Percentiles rank a stretch among this genome's conserved stretches.
Conservation (phyloP, 805 yeast species). For the Saturnispora zaruensis region DNA sequence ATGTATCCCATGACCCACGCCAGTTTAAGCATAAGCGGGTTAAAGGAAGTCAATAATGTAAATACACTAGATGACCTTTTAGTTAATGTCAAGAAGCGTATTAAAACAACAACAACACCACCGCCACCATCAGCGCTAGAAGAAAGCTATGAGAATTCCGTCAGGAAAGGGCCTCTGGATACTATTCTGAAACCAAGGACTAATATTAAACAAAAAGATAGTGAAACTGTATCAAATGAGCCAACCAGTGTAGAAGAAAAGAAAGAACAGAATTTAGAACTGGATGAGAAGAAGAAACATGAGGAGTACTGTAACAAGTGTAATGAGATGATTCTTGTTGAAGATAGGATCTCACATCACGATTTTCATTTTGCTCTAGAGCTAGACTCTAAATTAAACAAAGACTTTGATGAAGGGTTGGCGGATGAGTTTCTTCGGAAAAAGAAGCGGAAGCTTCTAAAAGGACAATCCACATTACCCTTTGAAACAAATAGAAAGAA, state of each 20-base stretch:
- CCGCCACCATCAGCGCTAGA: not conserved
- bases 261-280: not conserved
- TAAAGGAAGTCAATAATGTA: slow-evolving; percentile 26
- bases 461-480: slow-evolving; percentile 8
- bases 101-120: not conserved
- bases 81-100: not conserved
- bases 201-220: not conserved
- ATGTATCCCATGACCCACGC: slow-evolving; percentile 44
- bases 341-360: slow-evolving; percentile 17
- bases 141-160: not conserved
- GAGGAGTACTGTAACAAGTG: slow-evolving; percentile 15
- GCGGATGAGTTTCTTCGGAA: slow-evolving; percentile 2
- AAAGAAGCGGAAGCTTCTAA: not conserved
- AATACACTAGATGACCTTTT: slow-evolving; percentile 24
- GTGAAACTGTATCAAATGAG: not conserved
- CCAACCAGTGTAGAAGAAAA: not conserved
- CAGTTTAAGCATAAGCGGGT: slow-evolving; percentile 45
- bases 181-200: not conserved
- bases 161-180: not conserved
- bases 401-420: slow-evolving; percentile 4
- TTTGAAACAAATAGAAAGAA: not conserved
- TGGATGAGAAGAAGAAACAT: not conserved
- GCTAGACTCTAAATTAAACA: slow-evolving; percentile 17
- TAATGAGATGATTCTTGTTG: slow-evolving; percentile 1
- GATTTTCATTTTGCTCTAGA: slow-evolving; percentile 26